These are phyloP conservation scores for Gossypium schwendimanii DNA, from an alignment of 441 rosid genomes.

Conservation along the genomic window DNA sequence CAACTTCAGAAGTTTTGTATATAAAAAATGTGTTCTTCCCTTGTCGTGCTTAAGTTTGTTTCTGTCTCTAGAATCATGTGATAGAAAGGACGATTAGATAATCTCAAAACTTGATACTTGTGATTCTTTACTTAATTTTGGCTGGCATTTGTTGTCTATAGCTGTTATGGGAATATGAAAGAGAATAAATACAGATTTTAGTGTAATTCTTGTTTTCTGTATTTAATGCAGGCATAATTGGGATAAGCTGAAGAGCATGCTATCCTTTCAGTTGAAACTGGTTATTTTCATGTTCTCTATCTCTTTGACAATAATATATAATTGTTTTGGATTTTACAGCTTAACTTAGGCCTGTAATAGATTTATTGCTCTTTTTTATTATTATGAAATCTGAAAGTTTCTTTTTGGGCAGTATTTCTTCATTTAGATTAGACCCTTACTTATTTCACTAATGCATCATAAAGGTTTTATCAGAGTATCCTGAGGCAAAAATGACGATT, in stretches of 20 bases:
- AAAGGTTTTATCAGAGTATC: constrained; percentile 79
- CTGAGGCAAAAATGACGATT: constrained; percentile 56
- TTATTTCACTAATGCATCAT: constrained; percentile 20
- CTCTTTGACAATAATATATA: neutral
- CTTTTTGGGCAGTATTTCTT: neutral
- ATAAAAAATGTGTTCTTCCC: neutral
- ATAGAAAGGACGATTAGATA: neutral
- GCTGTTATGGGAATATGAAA: neutral
- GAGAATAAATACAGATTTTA: neutral
- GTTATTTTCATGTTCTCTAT: constrained; percentile 28
- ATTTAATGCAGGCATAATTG: constrained; percentile 67
- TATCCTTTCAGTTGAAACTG: constrained; percentile 86
- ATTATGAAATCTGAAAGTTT: neutral
- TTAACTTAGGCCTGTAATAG: constrained; percentile 6
- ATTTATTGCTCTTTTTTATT: neutral
- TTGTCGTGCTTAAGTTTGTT: neutral
- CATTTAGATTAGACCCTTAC: constrained; percentile 7
- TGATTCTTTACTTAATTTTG: neutral
- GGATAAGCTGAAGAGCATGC: constrained; percentile 62
- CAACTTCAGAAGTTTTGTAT: neutral
- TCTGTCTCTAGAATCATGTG: neutral
- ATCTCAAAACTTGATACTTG: neutral
- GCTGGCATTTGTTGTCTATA: neutral
- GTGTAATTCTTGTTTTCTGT: neutral
- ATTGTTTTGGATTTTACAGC: neutral